Conservation (phyloP, 805 yeast genomes). For the Kazachstania kunashirensis region DNA sequence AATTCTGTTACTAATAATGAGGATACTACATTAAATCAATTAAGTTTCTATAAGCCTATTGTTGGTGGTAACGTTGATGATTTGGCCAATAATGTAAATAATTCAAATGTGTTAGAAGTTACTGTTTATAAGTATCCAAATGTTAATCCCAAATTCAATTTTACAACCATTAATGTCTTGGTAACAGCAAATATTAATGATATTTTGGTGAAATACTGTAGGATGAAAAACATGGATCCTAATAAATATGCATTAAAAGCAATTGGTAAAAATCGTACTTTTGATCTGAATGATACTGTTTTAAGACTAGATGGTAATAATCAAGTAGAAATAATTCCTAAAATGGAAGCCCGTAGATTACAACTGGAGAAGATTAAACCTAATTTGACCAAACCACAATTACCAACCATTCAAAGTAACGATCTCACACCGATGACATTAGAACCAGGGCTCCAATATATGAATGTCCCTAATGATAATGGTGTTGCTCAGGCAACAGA, state of each 20-base stretch:
- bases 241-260: constrained; percentile 31
- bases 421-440: constrained; percentile 28
- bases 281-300: constrained; percentile 34
- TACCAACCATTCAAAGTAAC: constrained; percentile 29
- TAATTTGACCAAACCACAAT: constrained; percentile 20
- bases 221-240: constrained; percentile 29
- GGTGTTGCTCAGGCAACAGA: background rate
- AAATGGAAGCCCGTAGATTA: constrained; percentile 33
- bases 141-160: constrained; percentile 21
- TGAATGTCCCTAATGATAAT: constrained; percentile 12
- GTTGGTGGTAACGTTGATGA: constrained; percentile 22
- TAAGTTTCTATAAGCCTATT: constrained; percentile 33
- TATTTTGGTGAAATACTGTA: constrained; percentile 30
- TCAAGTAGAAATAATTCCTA: constrained; percentile 36
- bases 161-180: constrained; percentile 24
- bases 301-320: constrained; percentile 34
- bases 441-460: constrained; percentile 17
- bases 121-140: constrained; percentile 31
- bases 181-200: constrained; percentile 32
- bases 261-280: constrained; percentile 22
- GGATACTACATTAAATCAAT: constrained; percentile 21
- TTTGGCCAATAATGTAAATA: constrained; percentile 10
- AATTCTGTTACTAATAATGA: constrained; percentile 5
- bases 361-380: constrained; percentile 27
- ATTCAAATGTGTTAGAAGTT: constrained; percentile 23